A percentile compares a stretch with the other conserved stretches of the same genome.
Evolutionary conservation across 2,329 filamentous ascomycete genomes (phyloP).

Genomic region (Fusarium tuaranense): DNA sequence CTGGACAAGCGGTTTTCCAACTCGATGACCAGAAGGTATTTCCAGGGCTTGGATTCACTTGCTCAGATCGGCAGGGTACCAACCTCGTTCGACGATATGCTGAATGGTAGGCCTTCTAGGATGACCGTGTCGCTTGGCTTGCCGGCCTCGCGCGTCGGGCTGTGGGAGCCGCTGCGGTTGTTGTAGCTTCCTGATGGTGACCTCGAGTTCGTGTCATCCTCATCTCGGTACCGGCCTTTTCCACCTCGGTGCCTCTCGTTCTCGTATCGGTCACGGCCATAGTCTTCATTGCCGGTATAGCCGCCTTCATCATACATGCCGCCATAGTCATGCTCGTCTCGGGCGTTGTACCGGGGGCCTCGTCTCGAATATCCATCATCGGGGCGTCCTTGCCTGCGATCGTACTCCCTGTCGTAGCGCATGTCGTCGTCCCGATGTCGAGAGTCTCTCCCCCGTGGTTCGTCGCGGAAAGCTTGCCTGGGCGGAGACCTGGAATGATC

Average conservation of each 20-base stretch:
- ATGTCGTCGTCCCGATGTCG: constrained; percentile 42
- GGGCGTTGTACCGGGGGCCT: constrained; percentile 41
- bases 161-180: constrained; percentile 50
- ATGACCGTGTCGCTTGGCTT: constrained; percentile 64
- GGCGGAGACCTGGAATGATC: constrained; percentile 58
- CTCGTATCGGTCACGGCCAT: constrained; percentile 38
- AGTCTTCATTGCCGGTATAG: constrained; percentile 45
- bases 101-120: constrained; percentile 64
- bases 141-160: constrained; percentile 53
- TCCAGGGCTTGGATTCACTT: constrained; percentile 12
- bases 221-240: constrained; percentile 34
- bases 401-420: constrained; percentile 40
- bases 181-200: constrained; percentile 44
- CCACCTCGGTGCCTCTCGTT: constrained; percentile 33
- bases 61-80: constrained; percentile 46
- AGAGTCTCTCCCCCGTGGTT: constrained; percentile 46
- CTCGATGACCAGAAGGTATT: constrained; percentile 15
- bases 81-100: constrained; percentile 65
- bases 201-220: constrained; percentile 37
- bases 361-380: constrained; percentile 43
- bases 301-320: constrained; percentile 54
- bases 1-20: constrained; percentile 18
- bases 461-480: constrained; percentile 53
- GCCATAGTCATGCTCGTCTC: constrained; percentile 50
- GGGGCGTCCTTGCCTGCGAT: constrained; percentile 43